These are phyloP conservation scores for Fomitiporia mediterranea DNA, from an alignment of 1,284 basidiomycete species.

Conservation along the genomic window DNA sequence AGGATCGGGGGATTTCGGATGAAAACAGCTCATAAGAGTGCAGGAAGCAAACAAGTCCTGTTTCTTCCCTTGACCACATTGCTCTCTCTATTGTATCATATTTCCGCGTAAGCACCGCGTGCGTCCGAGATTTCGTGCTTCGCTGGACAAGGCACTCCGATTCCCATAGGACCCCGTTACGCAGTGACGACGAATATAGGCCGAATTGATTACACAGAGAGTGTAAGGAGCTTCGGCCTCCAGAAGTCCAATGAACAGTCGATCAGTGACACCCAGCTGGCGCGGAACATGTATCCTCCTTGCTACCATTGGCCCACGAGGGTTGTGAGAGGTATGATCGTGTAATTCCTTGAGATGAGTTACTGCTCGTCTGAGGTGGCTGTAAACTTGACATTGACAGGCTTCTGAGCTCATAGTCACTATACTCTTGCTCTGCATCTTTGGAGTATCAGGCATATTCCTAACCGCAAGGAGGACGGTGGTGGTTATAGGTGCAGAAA, in stretches of 20 bases:
- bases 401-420: not conserved
- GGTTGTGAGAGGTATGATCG: too few species aligned
- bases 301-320: not conserved
- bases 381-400: not conserved
- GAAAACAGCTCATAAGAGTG: not conserved
- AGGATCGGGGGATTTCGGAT: not conserved
- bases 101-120: slow-evolving; percentile 1
- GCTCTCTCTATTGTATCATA: too few species aligned
- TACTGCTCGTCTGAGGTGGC: not conserved
- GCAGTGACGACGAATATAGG: not conserved
- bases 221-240: not conserved
- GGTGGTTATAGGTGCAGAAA: not conserved
- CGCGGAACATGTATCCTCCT: not conserved
- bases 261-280: not conserved
- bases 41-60: not conserved
- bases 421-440: not conserved
- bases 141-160: not conserved
- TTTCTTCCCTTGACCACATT: not conserved
- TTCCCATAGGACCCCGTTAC: not conserved
- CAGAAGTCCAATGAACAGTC: not conserved
- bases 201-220: not conserved
- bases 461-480: not conserved
- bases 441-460: not conserved
- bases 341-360: not conserved
- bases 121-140: not conserved